These are phyloP conservation scores for Mortierella sp. DNA, from an alignment of 371 early-diverging fungal genomes.

Conservation along the genomic window DNA sequence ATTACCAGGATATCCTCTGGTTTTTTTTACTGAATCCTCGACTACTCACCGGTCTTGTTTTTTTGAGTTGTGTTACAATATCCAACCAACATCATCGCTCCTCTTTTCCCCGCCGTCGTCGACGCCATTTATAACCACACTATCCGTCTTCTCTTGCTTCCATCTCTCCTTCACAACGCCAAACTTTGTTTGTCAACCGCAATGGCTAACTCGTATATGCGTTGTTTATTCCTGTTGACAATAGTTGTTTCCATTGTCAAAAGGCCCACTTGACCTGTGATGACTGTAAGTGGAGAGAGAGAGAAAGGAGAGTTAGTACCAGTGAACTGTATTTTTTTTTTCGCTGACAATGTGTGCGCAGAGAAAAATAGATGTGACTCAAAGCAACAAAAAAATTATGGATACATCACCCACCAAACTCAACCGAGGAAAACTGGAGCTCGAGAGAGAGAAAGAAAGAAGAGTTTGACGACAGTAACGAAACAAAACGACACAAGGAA, in stretches of 20 bases:
- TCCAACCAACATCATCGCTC: neutral
- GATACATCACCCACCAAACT: slow-evolving; percentile 1
- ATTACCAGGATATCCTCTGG: neutral
- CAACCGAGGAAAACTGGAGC: neutral
- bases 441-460: neutral
- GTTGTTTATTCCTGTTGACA: neutral
- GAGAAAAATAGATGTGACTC: slow-evolving; percentile 25
- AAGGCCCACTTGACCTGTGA: slow-evolving; percentile 78
- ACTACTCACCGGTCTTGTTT: neutral
- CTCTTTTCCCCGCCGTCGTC: neutral
- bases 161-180: neutral
- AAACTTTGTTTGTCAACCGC: neutral
- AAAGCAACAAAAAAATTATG: slow-evolving; percentile 14
- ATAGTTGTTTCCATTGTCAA: slow-evolving; percentile 68
- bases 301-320: neutral
- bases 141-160: neutral
- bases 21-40: slow-evolving; percentile 1
- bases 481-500: neutral
- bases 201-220: neutral
- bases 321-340: slow-evolving; percentile 7
- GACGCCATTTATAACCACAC: neutral
- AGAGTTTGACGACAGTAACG: neutral
- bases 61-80: neutral
- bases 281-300: slow-evolving; percentile 63
- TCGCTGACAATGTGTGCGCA: slow-evolving; percentile 2